phyloP scores from a whole-genome alignment of 768 basidiomycete genomes.

The Leccinum rimulosum region DNA sequence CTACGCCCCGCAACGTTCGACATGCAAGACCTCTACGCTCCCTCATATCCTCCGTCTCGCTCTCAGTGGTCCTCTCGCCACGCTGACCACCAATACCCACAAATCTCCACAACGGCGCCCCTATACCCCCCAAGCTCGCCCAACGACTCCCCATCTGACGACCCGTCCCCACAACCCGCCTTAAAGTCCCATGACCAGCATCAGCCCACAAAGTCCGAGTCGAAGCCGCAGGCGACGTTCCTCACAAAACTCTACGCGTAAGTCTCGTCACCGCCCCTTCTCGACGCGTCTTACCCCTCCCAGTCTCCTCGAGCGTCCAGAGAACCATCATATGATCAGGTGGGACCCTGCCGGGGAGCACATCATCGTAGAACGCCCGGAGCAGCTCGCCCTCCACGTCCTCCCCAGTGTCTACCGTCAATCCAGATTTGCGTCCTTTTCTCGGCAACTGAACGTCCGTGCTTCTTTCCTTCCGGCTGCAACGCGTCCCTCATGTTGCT shows the following conservation, averaged over 20 bases:
- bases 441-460: slow-evolving; percentile 92
- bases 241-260: slow-evolving; percentile 95
- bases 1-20: slow-evolving; percentile 40
- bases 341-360: slow-evolving; percentile 94
- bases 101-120: slow-evolving; percentile 33
- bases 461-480: slow-evolving; percentile 23
- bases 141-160: slow-evolving; percentile 45
- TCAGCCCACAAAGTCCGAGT: slow-evolving; percentile 62
- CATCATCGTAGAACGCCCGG: slow-evolving; percentile 93
- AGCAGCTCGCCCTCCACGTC: slow-evolving; percentile 91
- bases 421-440: slow-evolving; percentile 96
- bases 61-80: slow-evolving; percentile 32
- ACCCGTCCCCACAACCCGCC: slow-evolving; percentile 40
- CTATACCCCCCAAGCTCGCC: slow-evolving; percentile 35
- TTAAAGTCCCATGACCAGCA: slow-evolving; percentile 41
- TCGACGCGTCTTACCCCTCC: slow-evolving; percentile 18
- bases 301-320: slow-evolving; percentile 84
- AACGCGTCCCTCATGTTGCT: slow-evolving; percentile 21
- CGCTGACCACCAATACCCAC: slow-evolving; percentile 34
- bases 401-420: slow-evolving; percentile 93
- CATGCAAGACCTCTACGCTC: slow-evolving; percentile 50
- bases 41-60: slow-evolving; percentile 41
- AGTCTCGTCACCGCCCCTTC: slow-evolving; percentile 35
- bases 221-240: slow-evolving; percentile 91
- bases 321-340: slow-evolving; percentile 96